Percentiles rank a stretch among this genome's conserved stretches.
These are phyloP conservation scores for Cryptococcus sp. DNA, from an alignment of 1,284 basidiomycete genomes.

Conservation along the genomic window DNA sequence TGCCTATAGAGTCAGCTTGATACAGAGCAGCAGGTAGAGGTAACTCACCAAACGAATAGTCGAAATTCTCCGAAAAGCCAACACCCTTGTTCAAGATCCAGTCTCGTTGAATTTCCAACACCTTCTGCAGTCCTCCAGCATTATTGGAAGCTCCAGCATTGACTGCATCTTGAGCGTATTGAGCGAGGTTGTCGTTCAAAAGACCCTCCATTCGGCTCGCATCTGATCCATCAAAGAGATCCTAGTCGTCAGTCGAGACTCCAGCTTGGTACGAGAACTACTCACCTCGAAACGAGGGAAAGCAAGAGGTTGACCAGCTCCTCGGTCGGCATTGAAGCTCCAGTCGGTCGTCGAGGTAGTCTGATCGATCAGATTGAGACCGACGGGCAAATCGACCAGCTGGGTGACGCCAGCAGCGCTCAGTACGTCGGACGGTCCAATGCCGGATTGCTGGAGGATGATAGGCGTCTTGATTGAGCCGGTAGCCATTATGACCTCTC, in stretches of 20 bases:
- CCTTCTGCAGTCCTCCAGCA: conserved; percentile 24
- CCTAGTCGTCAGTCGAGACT: background rate
- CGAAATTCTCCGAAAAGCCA: conserved; percentile 36
- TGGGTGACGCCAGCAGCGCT: conserved; percentile 30
- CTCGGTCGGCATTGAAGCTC: conserved; percentile 12
- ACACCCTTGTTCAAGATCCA: conserved; percentile 39
- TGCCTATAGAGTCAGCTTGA: no score
- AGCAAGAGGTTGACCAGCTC: conserved; percentile 24
- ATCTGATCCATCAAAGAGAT: conserved; percentile 1
- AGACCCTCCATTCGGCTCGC: background rate
- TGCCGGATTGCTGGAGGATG: conserved; percentile 48
- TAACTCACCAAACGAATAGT: conserved; percentile 27
- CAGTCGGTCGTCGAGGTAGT: conserved; percentile 36
- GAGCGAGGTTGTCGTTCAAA: background rate
- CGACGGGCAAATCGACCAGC: conserved; percentile 40
- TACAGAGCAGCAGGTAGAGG: background rate
- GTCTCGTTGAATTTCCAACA: conserved; percentile 39
- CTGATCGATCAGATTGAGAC: conserved; percentile 48
- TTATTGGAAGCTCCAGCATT: conserved; percentile 28
- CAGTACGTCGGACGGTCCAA: conserved; percentile 42
- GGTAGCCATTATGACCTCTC: conserved; percentile 48
- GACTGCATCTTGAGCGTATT: conserved; percentile 38
- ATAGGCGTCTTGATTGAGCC: conserved; percentile 48
- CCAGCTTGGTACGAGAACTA: no score
- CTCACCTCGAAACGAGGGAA: conserved; percentile 32